Conservation (phyloP, 331 rosid species). For the Phaseolus coccineus region DNA sequence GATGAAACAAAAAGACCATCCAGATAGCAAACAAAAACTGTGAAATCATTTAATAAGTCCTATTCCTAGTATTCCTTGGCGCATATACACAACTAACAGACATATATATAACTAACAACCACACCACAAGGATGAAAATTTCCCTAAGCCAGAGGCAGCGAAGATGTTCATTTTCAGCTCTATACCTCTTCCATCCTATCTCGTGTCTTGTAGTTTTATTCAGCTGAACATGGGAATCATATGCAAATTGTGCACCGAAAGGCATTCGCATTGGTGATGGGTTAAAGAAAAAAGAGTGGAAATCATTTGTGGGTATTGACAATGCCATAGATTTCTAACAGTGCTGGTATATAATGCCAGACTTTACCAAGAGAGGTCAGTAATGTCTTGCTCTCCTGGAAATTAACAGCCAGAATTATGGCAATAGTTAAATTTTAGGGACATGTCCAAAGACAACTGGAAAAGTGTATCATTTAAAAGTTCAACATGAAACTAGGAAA, state of each 20-base stretch:
- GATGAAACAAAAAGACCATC: conserved; percentile 22
- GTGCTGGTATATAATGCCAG: conserved; percentile 2
- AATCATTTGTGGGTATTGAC: neutral
- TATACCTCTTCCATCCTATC: conserved; percentile 5
- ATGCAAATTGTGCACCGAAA: conserved; percentile 15
- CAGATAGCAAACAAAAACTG: conserved; percentile 7
- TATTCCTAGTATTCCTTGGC: neutral
- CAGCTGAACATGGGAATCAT: neutral
- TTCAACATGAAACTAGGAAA: conserved; percentile 20
- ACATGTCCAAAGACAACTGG: neutral
- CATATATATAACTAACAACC: neutral
- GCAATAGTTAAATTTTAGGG: neutral
- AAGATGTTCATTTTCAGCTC: neutral
- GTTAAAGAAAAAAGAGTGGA: neutral
- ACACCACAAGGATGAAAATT: conserved; percentile 10
- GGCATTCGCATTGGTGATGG: neutral
- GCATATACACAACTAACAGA: neutral
- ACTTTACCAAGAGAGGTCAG: neutral
- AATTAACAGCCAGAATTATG: conserved; percentile 8
- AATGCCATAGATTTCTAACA: conserved; percentile 12
- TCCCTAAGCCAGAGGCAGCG: neutral
- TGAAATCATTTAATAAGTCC: neutral
- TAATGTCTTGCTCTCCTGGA: neutral
- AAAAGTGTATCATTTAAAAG: neutral
- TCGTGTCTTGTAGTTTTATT: conserved; percentile 1